Conservation (phyloP, 192 early-diverging fungal genomes). For the Lobosporangium transversale region DNA sequence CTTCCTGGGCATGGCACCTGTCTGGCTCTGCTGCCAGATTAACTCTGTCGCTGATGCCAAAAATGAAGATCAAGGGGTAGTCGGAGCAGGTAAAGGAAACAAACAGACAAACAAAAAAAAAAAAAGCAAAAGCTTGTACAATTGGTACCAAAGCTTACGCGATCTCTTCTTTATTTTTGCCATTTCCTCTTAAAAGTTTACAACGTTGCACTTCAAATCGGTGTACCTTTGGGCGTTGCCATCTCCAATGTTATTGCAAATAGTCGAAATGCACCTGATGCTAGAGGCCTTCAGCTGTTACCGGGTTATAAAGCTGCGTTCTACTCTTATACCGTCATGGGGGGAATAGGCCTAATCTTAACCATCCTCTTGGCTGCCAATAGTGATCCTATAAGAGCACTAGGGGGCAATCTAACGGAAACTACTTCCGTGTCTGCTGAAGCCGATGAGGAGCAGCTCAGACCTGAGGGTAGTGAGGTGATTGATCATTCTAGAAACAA, state of each 20-base stretch:
- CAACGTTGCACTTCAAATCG: slow-evolving; percentile 48
- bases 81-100: slow-evolving; percentile 40
- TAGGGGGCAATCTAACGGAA: too few relatives aligned
- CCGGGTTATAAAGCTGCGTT: slow-evolving; percentile 39
- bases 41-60: slow-evolving; percentile 41
- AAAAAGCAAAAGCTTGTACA: too few relatives aligned
- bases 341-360: slow-evolving; percentile 9
- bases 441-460: too few relatives aligned
- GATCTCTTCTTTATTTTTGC: too few relatives aligned
- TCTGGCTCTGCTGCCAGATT: slow-evolving; percentile 49
- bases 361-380: slow-evolving; percentile 20
- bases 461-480: too few relatives aligned
- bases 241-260: slow-evolving; percentile 41
- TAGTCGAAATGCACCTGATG: not conserved
- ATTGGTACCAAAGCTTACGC: too few relatives aligned
- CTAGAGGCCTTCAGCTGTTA: slow-evolving; percentile 5
- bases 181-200: too few relatives aligned
- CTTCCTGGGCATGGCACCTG: slow-evolving; percentile 32
- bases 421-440: too few relatives aligned
- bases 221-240: slow-evolving; percentile 49
- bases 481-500: too few relatives aligned
- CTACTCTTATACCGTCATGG: slow-evolving; percentile 22
- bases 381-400: slow-evolving; percentile 13
- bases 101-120: too few relatives aligned
- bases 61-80: slow-evolving; percentile 49